Evolutionary conservation across 2,329 filamentous ascomycete genomes (phyloP).

Genomic region (Claviceps capensis): DNA sequence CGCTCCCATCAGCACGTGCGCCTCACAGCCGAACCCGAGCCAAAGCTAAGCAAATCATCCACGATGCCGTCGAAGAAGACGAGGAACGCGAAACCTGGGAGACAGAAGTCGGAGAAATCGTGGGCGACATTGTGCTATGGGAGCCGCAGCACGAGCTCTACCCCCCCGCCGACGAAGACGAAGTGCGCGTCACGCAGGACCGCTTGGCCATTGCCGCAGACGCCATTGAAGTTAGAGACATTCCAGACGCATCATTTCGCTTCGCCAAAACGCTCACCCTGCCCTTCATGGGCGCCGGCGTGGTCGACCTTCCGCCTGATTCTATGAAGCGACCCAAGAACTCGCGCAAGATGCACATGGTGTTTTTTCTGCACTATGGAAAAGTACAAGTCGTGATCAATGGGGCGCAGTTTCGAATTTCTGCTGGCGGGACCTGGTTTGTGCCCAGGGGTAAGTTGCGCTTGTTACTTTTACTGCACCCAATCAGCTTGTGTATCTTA

Average conservation of each 20-base stretch:
- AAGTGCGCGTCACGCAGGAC: conserved; percentile 38
- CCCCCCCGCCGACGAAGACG: conserved; percentile 40
- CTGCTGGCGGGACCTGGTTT: conserved; percentile 82
- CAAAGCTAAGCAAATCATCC: conserved; percentile 17
- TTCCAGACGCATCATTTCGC: conserved; percentile 57
- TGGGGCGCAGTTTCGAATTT: conserved; percentile 65
- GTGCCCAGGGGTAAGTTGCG: conserved; percentile 71
- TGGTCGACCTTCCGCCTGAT: conserved; percentile 76
- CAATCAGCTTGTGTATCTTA: too few relatives aligned
- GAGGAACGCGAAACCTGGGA: conserved; percentile 58
- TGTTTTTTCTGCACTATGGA: conserved; percentile 80
- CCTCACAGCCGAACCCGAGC: conserved; percentile 16
- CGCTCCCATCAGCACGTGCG: conserved; percentile 17
- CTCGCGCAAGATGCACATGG: conserved; percentile 90
- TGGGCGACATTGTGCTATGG: conserved; percentile 51
- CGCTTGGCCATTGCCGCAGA: conserved; percentile 42
- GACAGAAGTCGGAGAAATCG: conserved; percentile 46
- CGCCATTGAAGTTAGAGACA: conserved; percentile 43
- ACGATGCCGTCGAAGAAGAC: conserved; percentile 30
- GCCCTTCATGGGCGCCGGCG: conserved; percentile 77
- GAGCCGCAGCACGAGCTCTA: conserved; percentile 40
- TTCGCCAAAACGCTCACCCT: conserved; percentile 80
- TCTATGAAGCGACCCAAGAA: conserved; percentile 85
- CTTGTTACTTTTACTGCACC: too few relatives aligned
- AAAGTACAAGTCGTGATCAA: conserved; percentile 69